Evolutionary conservation across 805 yeast species (phyloP).

Genomic region (Candida chilensis): DNA sequence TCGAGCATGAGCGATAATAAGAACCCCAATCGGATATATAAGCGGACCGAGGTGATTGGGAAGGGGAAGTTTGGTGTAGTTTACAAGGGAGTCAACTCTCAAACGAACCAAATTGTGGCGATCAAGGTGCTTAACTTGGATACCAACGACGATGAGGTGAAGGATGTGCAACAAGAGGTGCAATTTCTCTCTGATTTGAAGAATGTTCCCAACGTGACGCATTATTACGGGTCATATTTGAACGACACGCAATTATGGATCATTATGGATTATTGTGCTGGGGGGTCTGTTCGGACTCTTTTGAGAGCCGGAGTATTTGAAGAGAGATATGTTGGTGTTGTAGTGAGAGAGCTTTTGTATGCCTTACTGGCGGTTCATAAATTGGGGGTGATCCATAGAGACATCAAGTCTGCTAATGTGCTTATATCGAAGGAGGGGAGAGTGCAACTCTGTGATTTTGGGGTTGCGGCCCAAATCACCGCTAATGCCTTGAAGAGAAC

Average conservation of each 20-base stretch:
- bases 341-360: conserved; percentile 69
- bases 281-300: conserved; percentile 86
- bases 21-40: conserved; percentile 51
- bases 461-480: conserved; percentile 92
- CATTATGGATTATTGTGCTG: conserved; percentile 95
- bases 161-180: conserved; percentile 89
- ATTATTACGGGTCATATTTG: conserved; percentile 81
- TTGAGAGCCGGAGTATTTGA: conserved; percentile 82
- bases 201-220: conserved; percentile 85
- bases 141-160: conserved; percentile 88
- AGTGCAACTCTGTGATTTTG: conserved; percentile 93
- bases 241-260: conserved; percentile 94
- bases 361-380: conserved; percentile 80
- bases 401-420: conserved; percentile 93
- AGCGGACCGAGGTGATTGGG: conserved; percentile 86
- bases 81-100: conserved; percentile 70
- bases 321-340: conserved; percentile 76
- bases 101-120: conserved; percentile 76
- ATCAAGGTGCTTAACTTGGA: conserved; percentile 89
- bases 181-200: conserved; percentile 77
- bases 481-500: conserved; percentile 70
- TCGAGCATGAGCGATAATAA: too few relatives aligned
- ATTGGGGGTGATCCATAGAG: conserved; percentile 91
- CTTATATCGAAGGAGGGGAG: conserved; percentile 82
- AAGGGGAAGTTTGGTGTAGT: conserved; percentile 97